Base-by-base conservation (phyloP, 108 stramenopile species). In the Licmophora abbreviata region DNA sequence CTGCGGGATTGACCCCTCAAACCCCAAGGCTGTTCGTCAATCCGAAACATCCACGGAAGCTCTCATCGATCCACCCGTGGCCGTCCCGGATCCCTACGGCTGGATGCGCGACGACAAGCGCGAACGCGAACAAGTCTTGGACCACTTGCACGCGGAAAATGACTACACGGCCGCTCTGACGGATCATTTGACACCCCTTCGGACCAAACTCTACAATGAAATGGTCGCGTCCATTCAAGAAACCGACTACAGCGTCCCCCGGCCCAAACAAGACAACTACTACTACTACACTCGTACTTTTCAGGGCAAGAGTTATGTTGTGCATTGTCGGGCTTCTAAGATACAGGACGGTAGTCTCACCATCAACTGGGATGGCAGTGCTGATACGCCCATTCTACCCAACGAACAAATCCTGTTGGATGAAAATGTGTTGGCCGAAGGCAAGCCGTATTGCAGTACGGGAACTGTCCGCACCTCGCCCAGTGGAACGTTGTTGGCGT, bases 61-160 rank as follows among this genome's bases (percentile, higher is more conserved):
- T 9, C 74, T 91, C 29, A 62, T 95, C 48, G 74, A 79, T 31
- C 92, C 94, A 23, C 87, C 89, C 5, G 60, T 67, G 8, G 22
- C 58, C 14, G 49, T 90, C 18, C 56, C 68, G 3, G 83, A 94
- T 74, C 87, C 87, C 9, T 93, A 90, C 67, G 93, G 85, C 18
- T 96, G 95, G 95, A 65, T 97, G 57, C 76, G 95, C 9, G 88
- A 93, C 62, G 89, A 93, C 29, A 56, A 66, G 18, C 79, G 95
- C 12, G 71, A 67, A 18, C 74, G 84, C 24, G 41, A 56, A 17
- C 76, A 82, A 38, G 73, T 97, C 4, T 45, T 95, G 33, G 56
- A 66, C 15, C 90, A 93, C 62, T 58, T 97, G 22, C 51, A 56
- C 8, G 64, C 74, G 7, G 96, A 97, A 68, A 97, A 97, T 62